Evolutionary conservation across 768 basidiomycete species (phyloP).

Genomic region (Boletus bicolor): DNA sequence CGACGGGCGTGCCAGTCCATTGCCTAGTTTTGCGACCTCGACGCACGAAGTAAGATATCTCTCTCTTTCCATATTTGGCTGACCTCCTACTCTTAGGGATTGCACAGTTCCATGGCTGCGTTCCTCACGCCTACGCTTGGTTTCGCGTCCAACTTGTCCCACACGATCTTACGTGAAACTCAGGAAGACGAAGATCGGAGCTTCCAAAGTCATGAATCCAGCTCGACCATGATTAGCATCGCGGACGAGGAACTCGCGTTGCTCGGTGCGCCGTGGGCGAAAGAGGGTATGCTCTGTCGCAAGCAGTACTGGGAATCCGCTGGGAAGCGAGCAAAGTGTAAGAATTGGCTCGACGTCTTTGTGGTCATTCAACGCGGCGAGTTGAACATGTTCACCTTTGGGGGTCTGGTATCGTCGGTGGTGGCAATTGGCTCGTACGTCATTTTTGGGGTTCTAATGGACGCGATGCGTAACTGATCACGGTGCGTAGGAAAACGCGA

Average conservation of each 20-base stretch:
- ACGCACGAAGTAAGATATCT: conserved; percentile 63
- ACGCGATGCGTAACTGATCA: conserved; percentile 10
- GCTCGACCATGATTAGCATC: conserved; percentile 77
- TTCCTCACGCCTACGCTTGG: conserved; percentile 87
- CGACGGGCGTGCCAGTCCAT: conserved; percentile 90
- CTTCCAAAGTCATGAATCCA: conserved; percentile 57
- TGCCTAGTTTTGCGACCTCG: conserved; percentile 86
- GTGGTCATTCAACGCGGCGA: conserved; percentile 95
- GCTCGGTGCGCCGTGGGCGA: conserved; percentile 97
- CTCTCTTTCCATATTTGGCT: conserved; percentile 3
- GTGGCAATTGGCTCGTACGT: conserved; percentile 97
- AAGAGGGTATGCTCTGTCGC: conserved; percentile 93
- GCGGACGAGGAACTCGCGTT: conserved; percentile 94
- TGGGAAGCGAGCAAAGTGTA: conserved; percentile 82
- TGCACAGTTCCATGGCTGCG: conserved; percentile 61
- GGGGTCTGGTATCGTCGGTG: conserved; percentile 75
- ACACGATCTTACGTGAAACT: conserved; percentile 93
- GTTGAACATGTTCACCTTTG: conserved; percentile 94
- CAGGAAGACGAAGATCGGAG: conserved; percentile 85
- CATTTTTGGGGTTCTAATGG: background rate
- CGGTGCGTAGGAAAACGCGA: conserved; percentile 71
- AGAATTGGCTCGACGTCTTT: conserved; percentile 91
- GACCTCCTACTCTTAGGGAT: conserved; percentile 36
- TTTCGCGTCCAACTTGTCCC: conserved; percentile 92
- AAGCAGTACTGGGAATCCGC: conserved; percentile 92